Base-by-base conservation (phyloP, 345 rosid genomes). In the Lepidium sativum region DNA sequence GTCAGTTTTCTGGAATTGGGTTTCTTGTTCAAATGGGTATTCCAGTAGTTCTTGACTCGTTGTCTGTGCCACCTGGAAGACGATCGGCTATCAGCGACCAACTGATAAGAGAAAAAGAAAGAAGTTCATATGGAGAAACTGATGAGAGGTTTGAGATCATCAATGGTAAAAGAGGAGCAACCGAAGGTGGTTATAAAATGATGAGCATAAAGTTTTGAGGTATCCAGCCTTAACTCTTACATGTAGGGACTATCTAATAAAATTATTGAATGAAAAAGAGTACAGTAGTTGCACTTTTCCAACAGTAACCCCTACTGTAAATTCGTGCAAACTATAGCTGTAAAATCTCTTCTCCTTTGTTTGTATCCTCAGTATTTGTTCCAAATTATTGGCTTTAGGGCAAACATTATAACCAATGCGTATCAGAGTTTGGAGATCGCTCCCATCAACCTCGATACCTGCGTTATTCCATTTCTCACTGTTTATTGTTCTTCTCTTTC, bases 11-110 rank as follows among this genome's bases (percentile, higher is more conserved):
- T 79, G 15, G 48, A 9, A 38, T 15, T 66, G 23, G 65, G 14
- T 58, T 77, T 81, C 83, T 83, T 89, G 81, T 79, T 87, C 78
- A 87, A 75, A 90, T 87, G 92, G 35, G 97, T 87, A 80, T 90
- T 87, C 97, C 95, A 90, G 63, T 87, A 87, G 85, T 90, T 90
- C 74, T 90, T 87, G 68, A 87, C 88, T 90, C 97, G 25, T 90
- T 90, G 53, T 90, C 97, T 5, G 95, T 90, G 38, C 97, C 81
- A 69, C 97, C 97, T 1, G 97, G 97, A 62, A 87, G 86, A 13
- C 95, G 81, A 33, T 95, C 91, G 0, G 95, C 95, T 2, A 89
- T 89, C 45, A 89, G 73, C 12, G 97, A 83, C 97, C 91, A 89
- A 53, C 97, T 89, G 27, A 17, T 8, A 10, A 18, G 23, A 9